Percentiles rank a stretch among this genome's conserved stretches.
Evolutionary conservation across 306 rosid genomes (phyloP).

Genomic region (Abrus pulchellus): DNA sequence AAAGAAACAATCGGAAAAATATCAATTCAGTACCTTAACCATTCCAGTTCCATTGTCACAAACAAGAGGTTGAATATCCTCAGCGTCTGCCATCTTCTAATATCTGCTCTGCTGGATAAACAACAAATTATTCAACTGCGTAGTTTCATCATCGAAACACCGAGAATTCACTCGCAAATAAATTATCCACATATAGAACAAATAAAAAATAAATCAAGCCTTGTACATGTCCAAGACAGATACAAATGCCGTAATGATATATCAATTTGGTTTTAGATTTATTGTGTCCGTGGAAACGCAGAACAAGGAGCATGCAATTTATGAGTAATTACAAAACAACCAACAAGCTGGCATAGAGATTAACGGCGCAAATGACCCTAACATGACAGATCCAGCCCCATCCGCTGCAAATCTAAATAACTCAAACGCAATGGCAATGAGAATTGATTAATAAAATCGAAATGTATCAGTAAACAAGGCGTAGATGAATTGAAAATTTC

Average conservation of each 20-base stretch:
- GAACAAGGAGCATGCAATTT: not conserved
- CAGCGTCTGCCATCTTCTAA: conserved; percentile 90
- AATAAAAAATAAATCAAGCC: not conserved
- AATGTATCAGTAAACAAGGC: not conserved
- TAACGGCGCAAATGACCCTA: not conserved
- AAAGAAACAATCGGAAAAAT: not conserved
- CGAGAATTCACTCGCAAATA: not conserved
- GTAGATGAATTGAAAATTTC: not conserved
- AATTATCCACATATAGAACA: not conserved
- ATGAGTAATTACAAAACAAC: not conserved
- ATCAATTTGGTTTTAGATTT: not conserved
- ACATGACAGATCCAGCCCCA: conserved; percentile 16
- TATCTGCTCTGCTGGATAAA: conserved; percentile 46
- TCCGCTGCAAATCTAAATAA: conserved; percentile 1
- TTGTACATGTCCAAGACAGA: not conserved
- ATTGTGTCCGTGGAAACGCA: not conserved
- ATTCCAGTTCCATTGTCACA: conserved; percentile 96
- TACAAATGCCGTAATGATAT: too few relatives aligned
- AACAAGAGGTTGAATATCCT: conserved; percentile 96
- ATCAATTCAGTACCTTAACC: conserved; percentile 70
- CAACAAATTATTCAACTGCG: not conserved
- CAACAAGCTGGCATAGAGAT: not conserved
- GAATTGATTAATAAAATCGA: not conserved
- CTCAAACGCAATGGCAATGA: not conserved
- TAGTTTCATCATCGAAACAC: not conserved